phyloP scores from a whole-genome alignment of 1,139 yeast genomes.

The Pichia norvegensis region DNA sequence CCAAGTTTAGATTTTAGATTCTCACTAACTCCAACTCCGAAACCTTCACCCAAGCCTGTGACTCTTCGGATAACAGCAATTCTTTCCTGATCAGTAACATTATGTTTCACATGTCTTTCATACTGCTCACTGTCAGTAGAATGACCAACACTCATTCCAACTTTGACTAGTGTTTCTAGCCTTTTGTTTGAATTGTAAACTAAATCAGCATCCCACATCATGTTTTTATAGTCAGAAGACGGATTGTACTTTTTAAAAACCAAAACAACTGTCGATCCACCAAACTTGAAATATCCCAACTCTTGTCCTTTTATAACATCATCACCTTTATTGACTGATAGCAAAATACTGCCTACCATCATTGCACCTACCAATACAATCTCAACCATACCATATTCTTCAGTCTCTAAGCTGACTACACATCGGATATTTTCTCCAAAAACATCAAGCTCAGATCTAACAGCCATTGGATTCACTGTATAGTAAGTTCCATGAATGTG shows the following conservation, averaged over 20 bases:
- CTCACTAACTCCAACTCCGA: conserved; percentile 8
- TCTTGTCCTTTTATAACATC: conserved; percentile 65
- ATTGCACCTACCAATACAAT: conserved; percentile 90
- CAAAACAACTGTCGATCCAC: conserved; percentile 80
- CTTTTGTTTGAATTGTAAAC: conserved; percentile 56
- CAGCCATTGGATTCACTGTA: conserved; percentile 97
- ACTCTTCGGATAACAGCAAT: conserved; percentile 14
- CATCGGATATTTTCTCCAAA: conserved; percentile 87
- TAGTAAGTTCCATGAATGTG: conserved; percentile 83
- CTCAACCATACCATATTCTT: conserved; percentile 66
- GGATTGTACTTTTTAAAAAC: conserved; percentile 30
- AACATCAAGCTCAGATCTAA: conserved; percentile 80
- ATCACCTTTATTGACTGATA: conserved; percentile 61
- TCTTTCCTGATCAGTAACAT: conserved; percentile 11
- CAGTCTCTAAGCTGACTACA: conserved; percentile 66
- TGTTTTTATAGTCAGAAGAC: conserved; percentile 4
- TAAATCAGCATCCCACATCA: conserved; percentile 68
- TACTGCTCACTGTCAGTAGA: conserved; percentile 42
- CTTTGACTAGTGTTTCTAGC: conserved; percentile 76
- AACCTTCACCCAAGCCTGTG: conserved; percentile 13
- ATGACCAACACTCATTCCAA: conserved; percentile 92
- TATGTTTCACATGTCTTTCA: conserved; percentile 28
- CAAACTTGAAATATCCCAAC: conserved; percentile 89
- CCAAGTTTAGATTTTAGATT: conserved; percentile 10
- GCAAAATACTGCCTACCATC: conserved; percentile 93